A percentile compares a stretch with the other conserved stretches of the same genome.
phyloP scores from a whole-genome alignment of 129 eudicot species.

The Flaveria trinervia region DNA sequence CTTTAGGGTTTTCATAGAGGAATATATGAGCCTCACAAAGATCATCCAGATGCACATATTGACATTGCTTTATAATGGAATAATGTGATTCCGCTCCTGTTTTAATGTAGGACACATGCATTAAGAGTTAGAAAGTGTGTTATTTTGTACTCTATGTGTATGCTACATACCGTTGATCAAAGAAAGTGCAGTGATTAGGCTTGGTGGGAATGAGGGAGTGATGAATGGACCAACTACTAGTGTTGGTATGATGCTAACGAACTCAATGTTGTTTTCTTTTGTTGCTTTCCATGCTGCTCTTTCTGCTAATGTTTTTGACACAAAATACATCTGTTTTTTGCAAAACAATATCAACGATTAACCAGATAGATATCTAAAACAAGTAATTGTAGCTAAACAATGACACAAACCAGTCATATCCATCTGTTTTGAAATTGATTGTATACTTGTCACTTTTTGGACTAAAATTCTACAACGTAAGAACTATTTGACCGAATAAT shows the following conservation, averaged over 20 bases:
- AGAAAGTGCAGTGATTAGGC: constrained; percentile 79
- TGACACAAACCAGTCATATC: neutral
- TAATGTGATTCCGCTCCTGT: constrained; percentile 80
- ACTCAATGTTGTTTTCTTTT: constrained; percentile 63
- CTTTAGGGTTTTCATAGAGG: constrained; percentile 68
- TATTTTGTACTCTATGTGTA: neutral
- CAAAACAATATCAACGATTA: neutral
- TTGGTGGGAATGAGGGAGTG: constrained; percentile 74
- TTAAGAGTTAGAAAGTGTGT: neutral
- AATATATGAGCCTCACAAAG: constrained; percentile 75
- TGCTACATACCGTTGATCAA: constrained; percentile 55
- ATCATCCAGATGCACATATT: constrained; percentile 83
- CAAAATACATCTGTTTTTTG: constrained; percentile 73
- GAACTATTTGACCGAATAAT: neutral
- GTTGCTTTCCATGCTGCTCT: constrained; percentile 66
- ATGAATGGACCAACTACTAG: constrained; percentile 90
- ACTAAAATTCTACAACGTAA: too few species aligned
- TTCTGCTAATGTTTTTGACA: constrained; percentile 81
- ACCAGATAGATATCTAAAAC: too few species aligned
- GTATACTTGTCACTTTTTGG: neutral
- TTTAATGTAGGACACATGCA: neutral
- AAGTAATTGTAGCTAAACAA: neutral
- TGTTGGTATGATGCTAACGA: constrained; percentile 75
- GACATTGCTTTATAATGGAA: constrained; percentile 72
- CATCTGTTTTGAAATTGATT: neutral